A percentile compares a stretch with the other conserved stretches of the same genome.
Conservation (phyloP, 2,329 filamentous ascomycete genomes). For the Exophiala viscosa region DNA sequence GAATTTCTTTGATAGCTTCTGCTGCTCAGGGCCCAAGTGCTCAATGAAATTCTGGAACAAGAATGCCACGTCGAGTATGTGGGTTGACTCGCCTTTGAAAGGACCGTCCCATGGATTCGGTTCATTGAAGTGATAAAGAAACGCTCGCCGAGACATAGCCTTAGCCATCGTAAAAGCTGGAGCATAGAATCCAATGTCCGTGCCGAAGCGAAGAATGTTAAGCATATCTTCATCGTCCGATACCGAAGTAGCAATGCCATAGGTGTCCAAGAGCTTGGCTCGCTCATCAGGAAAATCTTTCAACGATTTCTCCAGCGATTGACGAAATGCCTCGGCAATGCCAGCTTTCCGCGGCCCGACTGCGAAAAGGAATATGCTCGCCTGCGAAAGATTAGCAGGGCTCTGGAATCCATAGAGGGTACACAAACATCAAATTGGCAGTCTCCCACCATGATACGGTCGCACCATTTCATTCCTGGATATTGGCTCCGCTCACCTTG, state of each 20-base stretch:
- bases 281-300: too few relatives aligned
- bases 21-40: background rate
- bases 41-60: constrained; percentile 45
- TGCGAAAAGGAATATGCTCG: too few relatives aligned
- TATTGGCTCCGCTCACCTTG: too few relatives aligned
- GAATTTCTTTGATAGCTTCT: too few relatives aligned
- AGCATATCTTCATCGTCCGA: constrained; percentile 26
- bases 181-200: constrained; percentile 46
- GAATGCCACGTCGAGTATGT: constrained; percentile 44
- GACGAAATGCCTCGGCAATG: too few relatives aligned
- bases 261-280: too few relatives aligned
- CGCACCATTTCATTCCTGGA: constrained; percentile 44
- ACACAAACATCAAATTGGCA: constrained; percentile 46
- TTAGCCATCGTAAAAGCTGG: constrained; percentile 40
- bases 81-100: constrained; percentile 38
- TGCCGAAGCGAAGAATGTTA: constrained; percentile 35
- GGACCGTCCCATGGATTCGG: constrained; percentile 45
- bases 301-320: too few relatives aligned
- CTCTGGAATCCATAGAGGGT: too few relatives aligned
- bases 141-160: constrained; percentile 30
- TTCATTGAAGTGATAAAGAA: constrained; percentile 44
- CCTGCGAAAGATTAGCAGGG: too few relatives aligned
- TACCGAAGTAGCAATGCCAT: too few relatives aligned
- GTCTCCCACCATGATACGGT: constrained; percentile 46
- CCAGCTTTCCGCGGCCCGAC: too few relatives aligned